These are phyloP conservation scores for Thinopyrum elongatum DNA, from an alignment of 176 grass and related monocot genomes.

Conservation along the genomic window DNA sequence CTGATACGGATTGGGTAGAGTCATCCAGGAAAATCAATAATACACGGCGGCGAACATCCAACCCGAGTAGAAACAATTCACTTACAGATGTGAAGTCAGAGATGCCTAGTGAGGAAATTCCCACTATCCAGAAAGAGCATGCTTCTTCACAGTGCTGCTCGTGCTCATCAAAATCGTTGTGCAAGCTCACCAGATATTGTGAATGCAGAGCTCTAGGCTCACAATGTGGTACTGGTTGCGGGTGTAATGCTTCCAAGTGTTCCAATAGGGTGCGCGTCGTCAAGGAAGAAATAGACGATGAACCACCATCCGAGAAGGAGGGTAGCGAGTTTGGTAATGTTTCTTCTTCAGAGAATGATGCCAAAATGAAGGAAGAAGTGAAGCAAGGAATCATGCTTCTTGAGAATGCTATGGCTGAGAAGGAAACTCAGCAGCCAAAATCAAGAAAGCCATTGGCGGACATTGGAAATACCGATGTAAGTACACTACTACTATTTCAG, in stretches of 20 bases:
- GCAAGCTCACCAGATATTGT: slow-evolving; percentile 76
- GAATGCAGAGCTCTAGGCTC: slow-evolving; percentile 61
- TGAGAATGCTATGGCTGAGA: slow-evolving; percentile 52
- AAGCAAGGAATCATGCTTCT: slow-evolving; percentile 55
- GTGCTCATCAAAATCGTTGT: slow-evolving; percentile 55
- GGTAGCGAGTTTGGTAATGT: neutral
- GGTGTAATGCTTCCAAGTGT: slow-evolving; percentile 65
- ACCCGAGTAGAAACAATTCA: neutral
- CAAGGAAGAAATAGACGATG: slow-evolving; percentile 31
- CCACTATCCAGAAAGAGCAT: slow-evolving; percentile 19
- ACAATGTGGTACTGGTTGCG: slow-evolving; percentile 50
- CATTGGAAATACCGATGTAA: slow-evolving; percentile 62
- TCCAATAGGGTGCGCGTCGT: slow-evolving; percentile 47
- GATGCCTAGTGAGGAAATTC: slow-evolving; percentile 33
- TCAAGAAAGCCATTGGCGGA: slow-evolving; percentile 63
- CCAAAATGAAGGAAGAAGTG: slow-evolving; percentile 35
- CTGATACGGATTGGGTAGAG: slow-evolving; percentile 60
- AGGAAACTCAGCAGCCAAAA: slow-evolving; percentile 19
- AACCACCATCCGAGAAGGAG: slow-evolving; percentile 6
- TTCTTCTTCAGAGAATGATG: slow-evolving; percentile 48
- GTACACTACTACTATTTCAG: neutral
- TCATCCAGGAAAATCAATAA: slow-evolving; percentile 42
- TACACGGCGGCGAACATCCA: slow-evolving; percentile 25
- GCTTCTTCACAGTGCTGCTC: slow-evolving; percentile 45
- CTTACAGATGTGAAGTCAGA: slow-evolving; percentile 25